Percentiles rank a stretch among this genome's conserved stretches.
These are phyloP conservation scores for Coelastrella sp. DNA, from an alignment of 139 green algal species.

Conservation along the genomic window DNA sequence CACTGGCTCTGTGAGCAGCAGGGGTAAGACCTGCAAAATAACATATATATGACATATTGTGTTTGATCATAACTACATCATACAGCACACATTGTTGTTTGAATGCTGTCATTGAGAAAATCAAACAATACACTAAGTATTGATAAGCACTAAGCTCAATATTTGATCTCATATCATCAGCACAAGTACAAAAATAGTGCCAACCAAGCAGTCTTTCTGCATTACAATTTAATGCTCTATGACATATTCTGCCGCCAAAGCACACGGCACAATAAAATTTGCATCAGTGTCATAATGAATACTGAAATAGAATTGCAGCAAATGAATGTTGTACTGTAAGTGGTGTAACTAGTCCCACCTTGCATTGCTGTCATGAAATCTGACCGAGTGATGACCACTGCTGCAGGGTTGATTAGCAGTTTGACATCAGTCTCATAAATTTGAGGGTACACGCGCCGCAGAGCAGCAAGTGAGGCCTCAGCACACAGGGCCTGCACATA, in stretches of 20 bases:
- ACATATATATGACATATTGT: background rate
- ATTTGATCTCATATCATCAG: too few relatives aligned
- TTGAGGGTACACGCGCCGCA: conserved; percentile 89
- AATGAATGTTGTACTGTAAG: too few relatives aligned
- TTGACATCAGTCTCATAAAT: conserved; percentile 88
- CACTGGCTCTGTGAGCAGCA: conserved; percentile 48
- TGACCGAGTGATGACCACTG: conserved; percentile 66
- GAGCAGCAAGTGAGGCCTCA: conserved; percentile 90
- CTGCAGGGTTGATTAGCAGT: conserved; percentile 78
- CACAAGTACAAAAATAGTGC: too few relatives aligned
- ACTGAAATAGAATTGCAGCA: too few relatives aligned
- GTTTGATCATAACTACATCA: too few relatives aligned
- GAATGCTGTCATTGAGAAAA: too few relatives aligned
- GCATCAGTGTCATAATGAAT: too few relatives aligned
- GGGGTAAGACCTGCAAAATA: conserved; percentile 16
- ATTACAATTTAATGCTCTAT: too few relatives aligned
- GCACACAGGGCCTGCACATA: conserved; percentile 85
- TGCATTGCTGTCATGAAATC: conserved; percentile 90
- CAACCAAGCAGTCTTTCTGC: too few relatives aligned
- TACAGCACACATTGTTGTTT: too few relatives aligned
- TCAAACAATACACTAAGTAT: too few relatives aligned
- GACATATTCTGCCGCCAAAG: background rate
- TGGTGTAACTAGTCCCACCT: background rate
- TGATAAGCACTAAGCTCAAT: too few relatives aligned
- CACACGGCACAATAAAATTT: background rate